Base-by-base conservation (phyloP, 2,329 filamentous ascomycete genomes). In the Ophiobolus disseminans region DNA sequence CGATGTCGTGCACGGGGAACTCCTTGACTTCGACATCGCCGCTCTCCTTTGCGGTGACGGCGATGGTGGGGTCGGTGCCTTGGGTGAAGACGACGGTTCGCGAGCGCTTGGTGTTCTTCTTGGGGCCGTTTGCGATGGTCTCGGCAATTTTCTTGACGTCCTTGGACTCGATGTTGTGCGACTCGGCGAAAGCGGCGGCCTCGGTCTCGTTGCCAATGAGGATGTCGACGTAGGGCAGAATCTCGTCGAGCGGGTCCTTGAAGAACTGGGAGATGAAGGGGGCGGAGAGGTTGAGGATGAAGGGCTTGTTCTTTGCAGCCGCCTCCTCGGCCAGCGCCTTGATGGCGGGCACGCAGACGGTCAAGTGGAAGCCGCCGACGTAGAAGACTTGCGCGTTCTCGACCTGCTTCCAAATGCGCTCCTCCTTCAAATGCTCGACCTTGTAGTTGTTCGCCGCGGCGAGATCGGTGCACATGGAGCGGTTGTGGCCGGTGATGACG, bases 181-280 rank as follows among this genome's bases (percentile, higher is more conserved):
- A 86, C 74, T 91, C 87, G 59, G 92, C 90, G 77, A 93, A 99
- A 48, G 91, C 82, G 63, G 86, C 84, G 39, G 92, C 93, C 80
- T 99, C 94, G 60, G 90, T 89, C 86, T 99, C 94, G 79, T 99
- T 99, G 70, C 92, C 93, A 74, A 99, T 89, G 54, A 97, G 82
- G 77, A 93, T 95, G 79, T 97, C 92, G 82, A 91, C 95, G 85
- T 96, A 97, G 22, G 89, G 89, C 43, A 91, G 82, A 45, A 89
- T 88, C 66, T 86, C 86, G 76, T 96, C 91, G 38, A 99, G 85
- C 59, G 86, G 89, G 40, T 97, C 92, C 82, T 97, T 97, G 88
- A 97, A 99, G 84, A 97, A 96, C 73, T 96, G 89, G 30, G 88
- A 81, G 69, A 99, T 96, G 82, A 99, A 99, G 51, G 94, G 94